Evolutionary conservation across 805 yeast genomes (phyloP).

Genomic region (Candida bentonensis): DNA sequence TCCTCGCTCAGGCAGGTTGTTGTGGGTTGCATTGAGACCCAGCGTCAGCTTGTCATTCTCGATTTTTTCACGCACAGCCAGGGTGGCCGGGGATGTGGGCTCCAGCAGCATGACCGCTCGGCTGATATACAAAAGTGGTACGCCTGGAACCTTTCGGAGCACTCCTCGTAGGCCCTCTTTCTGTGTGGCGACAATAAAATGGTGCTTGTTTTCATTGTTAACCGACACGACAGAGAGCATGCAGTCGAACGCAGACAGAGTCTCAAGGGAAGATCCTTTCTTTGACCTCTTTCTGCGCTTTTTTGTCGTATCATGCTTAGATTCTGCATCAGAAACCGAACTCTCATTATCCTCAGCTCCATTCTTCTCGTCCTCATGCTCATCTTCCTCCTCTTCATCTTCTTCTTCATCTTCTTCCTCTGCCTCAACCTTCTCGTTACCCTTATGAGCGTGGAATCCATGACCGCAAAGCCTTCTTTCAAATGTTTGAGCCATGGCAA

Average conservation of each 20-base stretch:
- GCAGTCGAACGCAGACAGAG: slow-evolving; percentile 55
- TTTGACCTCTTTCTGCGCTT: no score
- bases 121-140: slow-evolving; percentile 76
- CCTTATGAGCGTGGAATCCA: slow-evolving; percentile 36
- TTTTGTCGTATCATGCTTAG: no score
- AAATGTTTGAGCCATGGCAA: slow-evolving; percentile 63
- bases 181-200: slow-evolving; percentile 83
- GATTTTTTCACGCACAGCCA: slow-evolving; percentile 29
- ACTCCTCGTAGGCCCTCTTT: slow-evolving; percentile 52
- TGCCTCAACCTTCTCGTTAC: not conserved
- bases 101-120: slow-evolving; percentile 94
- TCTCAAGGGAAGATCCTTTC: no score
- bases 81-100: slow-evolving; percentile 68
- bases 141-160: slow-evolving; percentile 71
- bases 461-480: slow-evolving; percentile 94
- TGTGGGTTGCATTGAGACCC: slow-evolving; percentile 58
- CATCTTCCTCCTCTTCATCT: slow-evolving; percentile 4
- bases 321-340: no score
- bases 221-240: slow-evolving; percentile 35
- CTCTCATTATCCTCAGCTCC: no score
- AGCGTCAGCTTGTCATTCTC: slow-evolving; percentile 59
- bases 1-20: slow-evolving; percentile 8
- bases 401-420: slow-evolving; percentile 12
- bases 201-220: slow-evolving; percentile 56
- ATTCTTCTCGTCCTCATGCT: slow-evolving; percentile 5